Percentiles rank a stretch among this genome's conserved stretches.
Conservation (phyloP, 768 basidiomycete species). For the Amanita pallidorosea region DNA sequence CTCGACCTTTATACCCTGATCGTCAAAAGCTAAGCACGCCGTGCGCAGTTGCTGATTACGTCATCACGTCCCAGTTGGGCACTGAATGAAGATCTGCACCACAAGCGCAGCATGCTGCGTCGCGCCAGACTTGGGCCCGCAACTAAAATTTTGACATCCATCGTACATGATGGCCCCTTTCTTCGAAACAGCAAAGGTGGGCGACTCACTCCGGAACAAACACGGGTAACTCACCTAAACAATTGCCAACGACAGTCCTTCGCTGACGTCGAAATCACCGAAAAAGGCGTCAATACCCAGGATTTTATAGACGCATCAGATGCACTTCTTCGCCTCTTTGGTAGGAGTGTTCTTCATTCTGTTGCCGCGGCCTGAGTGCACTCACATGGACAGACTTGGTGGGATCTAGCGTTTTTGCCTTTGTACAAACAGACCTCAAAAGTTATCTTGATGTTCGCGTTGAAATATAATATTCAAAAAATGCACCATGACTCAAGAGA, state of each 20-base stretch:
- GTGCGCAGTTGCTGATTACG: too few species aligned
- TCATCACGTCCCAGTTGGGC: too few species aligned
- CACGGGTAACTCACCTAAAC: neutral
- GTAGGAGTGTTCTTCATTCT: conserved; percentile 23
- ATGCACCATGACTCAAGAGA: neutral
- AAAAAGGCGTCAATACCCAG: conserved; percentile 67
- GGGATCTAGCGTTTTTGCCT: conserved; percentile 59
- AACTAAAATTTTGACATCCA: neutral
- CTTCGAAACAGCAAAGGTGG: conserved; percentile 1
- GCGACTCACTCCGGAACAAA: too few species aligned
- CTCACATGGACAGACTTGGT: conserved; percentile 41
- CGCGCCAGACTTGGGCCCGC: too few species aligned
- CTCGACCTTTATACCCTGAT: too few species aligned
- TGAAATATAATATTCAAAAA: neutral
- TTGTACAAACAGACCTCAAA: conserved; percentile 62
- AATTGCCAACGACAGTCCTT: conserved; percentile 43
- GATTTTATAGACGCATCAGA: conserved; percentile 84
- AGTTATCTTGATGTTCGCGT: conserved; percentile 10
- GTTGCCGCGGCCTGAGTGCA: neutral
- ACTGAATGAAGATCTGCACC: too few species aligned
- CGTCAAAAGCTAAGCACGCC: too few species aligned
- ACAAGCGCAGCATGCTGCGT: too few species aligned
- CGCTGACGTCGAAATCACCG: conserved; percentile 69
- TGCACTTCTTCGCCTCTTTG: conserved; percentile 71
- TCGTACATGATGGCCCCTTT: neutral